Evolutionary conservation across 441 rosid species (phyloP), one percentile per base, ranked within the genome.

Genomic region (Pelargonium australe): DNA sequence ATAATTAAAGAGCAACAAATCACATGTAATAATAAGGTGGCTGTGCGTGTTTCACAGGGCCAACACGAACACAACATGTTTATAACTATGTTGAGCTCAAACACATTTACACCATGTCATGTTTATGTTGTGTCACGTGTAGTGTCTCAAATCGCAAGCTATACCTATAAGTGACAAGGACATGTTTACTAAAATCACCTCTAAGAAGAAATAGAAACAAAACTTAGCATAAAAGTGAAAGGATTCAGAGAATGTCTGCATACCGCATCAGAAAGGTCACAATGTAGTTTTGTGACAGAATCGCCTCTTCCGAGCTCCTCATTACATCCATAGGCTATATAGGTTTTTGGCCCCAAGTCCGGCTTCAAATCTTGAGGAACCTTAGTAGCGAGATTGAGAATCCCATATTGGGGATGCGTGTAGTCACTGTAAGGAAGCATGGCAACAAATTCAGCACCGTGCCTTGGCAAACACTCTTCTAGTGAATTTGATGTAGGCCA

Each of bases 201-300:
- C 40, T 34, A 34, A 34, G 40, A 34, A 34, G 40, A 34, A 66
- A 84, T 45, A 4, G 7, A 34, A 34, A 34, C 40, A 4, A 34
- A 34, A 34, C 40, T 34, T 34, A 0, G 5, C 1, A 34, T 34
- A 34, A 34, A 34, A 34, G 7, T 5, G 0, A 0, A 34, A 5
- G 40, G 40, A 34, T 34, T 34, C 40, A 34, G 40, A 34, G 40
- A 34, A 34, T 34, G 40, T 4, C 40, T 34, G 40, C 40, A 34
- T 82, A 93, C 97, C 75, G 99, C 99, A 81, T 94, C 98, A 16
- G 98, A 87, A 85, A 94, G 81, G 68, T 91, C 99, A 65, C 92
- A 91, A 25, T 94, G 98, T 63, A 94, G 97, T 72, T 89, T 91
- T 53, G 97, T 90, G 34, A 88, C 94, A 1, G 99, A 95, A 80